Percentiles rank a stretch among this genome's conserved stretches.
phyloP scores from a whole-genome alignment of 352 stramenopile species.

The Blastocystis sp. region DNA sequence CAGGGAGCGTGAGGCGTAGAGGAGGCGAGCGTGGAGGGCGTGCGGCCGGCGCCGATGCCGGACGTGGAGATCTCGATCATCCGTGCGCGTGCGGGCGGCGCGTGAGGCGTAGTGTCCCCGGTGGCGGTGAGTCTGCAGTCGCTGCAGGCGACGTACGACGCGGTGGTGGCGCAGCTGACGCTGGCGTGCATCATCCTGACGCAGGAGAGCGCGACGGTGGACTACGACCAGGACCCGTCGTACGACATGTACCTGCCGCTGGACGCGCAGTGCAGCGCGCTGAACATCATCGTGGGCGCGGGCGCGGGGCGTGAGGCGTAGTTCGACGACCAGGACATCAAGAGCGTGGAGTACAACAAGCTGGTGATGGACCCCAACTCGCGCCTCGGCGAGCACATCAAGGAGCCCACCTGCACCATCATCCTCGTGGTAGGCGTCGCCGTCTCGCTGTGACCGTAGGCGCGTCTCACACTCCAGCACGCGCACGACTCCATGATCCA shows the following conservation, averaged over 20 bases:
- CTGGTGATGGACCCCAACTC: conserved; percentile 7
- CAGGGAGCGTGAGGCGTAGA: background rate
- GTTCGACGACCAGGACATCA: conserved; percentile 21
- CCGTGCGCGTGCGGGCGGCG: background rate
- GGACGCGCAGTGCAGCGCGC: background rate
- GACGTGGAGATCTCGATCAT: conserved; percentile 4
- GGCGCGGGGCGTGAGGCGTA: background rate
- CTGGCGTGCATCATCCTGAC: background rate
- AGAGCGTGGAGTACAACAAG: conserved; percentile 14
- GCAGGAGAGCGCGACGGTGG: background rate
- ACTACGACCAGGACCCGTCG: background rate
- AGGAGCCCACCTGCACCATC: background rate
- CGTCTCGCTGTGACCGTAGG: background rate
- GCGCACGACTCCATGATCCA: background rate
- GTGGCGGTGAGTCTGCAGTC: background rate
- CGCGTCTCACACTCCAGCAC: background rate
- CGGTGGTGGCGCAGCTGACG: background rate
- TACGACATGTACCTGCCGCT: conserved; percentile 11
- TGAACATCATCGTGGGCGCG: conserved; percentile 3
- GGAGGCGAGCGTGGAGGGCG: background rate
- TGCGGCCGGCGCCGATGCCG: background rate
- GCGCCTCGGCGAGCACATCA: conserved; percentile 29
- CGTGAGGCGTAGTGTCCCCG: background rate
- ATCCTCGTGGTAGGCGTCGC: background rate
- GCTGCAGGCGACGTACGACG: background rate